Percentiles rank a stretch among this genome's conserved stretches.
Evolutionary conservation across 2,329 filamentous ascomycete genomes (phyloP).

Genomic region (Penicillium sp.): DNA sequence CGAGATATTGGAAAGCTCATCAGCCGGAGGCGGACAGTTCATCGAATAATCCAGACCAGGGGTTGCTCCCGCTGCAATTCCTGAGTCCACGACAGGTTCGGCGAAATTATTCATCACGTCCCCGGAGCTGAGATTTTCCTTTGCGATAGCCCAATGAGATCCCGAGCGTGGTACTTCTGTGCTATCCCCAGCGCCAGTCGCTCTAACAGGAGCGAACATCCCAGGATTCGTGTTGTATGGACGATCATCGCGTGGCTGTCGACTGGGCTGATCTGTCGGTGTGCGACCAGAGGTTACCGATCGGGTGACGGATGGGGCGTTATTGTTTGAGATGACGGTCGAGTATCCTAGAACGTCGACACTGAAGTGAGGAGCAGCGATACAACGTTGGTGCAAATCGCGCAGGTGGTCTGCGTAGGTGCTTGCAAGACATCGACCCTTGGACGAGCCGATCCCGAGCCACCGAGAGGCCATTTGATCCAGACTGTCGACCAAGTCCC

Average conservation of each 20-base stretch:
- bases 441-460: constrained; percentile 1
- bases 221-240: not conserved
- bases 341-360: constrained; percentile 8
- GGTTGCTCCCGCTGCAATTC: not conserved
- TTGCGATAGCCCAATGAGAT: not conserved
- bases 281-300: not conserved
- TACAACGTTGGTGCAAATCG: constrained; percentile 5
- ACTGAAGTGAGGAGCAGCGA: constrained; percentile 7
- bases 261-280: not conserved
- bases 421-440: not conserved
- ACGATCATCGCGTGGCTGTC: not conserved
- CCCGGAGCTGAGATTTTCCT: not conserved
- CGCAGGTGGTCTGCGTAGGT: constrained; percentile 15
- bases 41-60: not conserved
- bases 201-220: not conserved
- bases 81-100: not conserved
- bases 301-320: not conserved
- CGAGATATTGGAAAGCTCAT: constrained; percentile 8
- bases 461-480: constrained; percentile 23
- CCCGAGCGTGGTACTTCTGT: not conserved
- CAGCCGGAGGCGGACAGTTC: not conserved
- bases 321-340: not conserved
- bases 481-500: constrained; percentile 25
- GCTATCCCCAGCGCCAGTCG: not conserved
- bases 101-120: not conserved